Conservation (phyloP, 129 eudicot genomes). For the Arctium lappa region DNA sequence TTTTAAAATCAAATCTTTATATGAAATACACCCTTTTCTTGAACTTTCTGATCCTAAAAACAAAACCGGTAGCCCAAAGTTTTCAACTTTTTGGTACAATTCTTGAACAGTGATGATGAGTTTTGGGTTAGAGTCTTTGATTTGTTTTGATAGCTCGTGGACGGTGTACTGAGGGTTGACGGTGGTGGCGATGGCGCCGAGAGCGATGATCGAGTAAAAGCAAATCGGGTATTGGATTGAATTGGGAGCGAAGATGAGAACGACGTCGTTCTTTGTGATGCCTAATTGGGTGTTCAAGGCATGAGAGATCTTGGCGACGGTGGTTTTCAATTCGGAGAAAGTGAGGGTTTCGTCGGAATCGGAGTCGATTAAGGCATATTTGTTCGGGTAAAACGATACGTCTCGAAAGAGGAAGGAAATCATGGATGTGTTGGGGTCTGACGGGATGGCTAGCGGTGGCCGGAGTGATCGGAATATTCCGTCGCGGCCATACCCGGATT, state of each 20-base stretch:
- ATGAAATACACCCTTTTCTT: neutral
- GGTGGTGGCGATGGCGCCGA: too few species aligned
- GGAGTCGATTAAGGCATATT: slow-evolving; percentile 64
- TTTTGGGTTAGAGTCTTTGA: neutral
- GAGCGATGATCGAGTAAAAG: too few species aligned
- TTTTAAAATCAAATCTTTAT: neutral
- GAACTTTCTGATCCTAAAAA: too few species aligned
- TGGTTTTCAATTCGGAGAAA: slow-evolving; percentile 48
- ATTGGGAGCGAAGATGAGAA: too few species aligned
- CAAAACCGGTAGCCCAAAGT: too few species aligned
- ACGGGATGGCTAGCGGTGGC: slow-evolving; percentile 51
- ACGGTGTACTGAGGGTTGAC: neutral
- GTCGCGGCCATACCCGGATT: slow-evolving; percentile 25
- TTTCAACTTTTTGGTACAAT: too few species aligned
- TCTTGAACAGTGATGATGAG: too few species aligned
- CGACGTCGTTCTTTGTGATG: neutral
- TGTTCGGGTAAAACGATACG: slow-evolving; percentile 48
- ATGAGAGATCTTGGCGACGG: slow-evolving; percentile 52
- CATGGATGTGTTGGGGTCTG: slow-evolving; percentile 53
- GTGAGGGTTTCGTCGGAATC: slow-evolving; percentile 52
- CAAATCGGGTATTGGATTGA: too few species aligned
- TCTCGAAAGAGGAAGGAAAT: slow-evolving; percentile 71
- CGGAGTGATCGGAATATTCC: slow-evolving; percentile 79
- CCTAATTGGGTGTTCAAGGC: slow-evolving; percentile 16
- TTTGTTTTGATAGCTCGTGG: neutral